Evolutionary conservation across 805 yeast species (phyloP).

Genomic region (Schwanniomyces polymorphus): DNA sequence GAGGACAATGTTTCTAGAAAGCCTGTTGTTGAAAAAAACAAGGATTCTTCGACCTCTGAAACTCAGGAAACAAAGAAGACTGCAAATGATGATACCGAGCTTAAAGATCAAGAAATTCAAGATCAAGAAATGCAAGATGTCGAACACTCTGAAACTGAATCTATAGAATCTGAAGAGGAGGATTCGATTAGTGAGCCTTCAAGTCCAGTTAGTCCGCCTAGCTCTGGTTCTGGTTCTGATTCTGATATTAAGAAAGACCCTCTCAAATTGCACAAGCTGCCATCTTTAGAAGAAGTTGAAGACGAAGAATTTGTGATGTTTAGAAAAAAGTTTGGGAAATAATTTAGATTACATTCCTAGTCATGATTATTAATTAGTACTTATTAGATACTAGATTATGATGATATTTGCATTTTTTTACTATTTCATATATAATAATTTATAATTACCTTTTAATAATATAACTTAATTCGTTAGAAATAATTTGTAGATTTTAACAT

Average conservation of each 20-base stretch:
- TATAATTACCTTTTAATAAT: background rate
- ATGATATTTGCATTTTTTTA: background rate
- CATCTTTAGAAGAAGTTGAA: slow-evolving; percentile 32
- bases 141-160: slow-evolving; percentile 14
- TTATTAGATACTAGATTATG: too few relatives aligned
- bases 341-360: background rate
- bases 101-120: background rate
- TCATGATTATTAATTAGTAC: too few relatives aligned
- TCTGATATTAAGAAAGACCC: slow-evolving; percentile 5
- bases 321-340: slow-evolving; percentile 34
- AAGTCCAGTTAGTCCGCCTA: background rate
- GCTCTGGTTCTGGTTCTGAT: slow-evolving; percentile 3
- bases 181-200: too few relatives aligned
- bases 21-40: background rate
- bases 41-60: too few relatives aligned
- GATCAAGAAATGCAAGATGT: background rate
- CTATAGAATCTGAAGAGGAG: slow-evolving; percentile 15
- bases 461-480: too few relatives aligned
- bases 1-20: background rate
- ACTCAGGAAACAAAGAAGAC: too few relatives aligned
- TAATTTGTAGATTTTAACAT: background rate
- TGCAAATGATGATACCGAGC: background rate
- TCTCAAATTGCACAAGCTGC: slow-evolving; percentile 22
- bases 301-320: slow-evolving; percentile 40
- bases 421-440: background rate